Evolutionary conservation across 176 grass and related monocot species (phyloP), one percentile per base, ranked within the genome.

Genomic region (Aegilops sharonensis): DNA sequence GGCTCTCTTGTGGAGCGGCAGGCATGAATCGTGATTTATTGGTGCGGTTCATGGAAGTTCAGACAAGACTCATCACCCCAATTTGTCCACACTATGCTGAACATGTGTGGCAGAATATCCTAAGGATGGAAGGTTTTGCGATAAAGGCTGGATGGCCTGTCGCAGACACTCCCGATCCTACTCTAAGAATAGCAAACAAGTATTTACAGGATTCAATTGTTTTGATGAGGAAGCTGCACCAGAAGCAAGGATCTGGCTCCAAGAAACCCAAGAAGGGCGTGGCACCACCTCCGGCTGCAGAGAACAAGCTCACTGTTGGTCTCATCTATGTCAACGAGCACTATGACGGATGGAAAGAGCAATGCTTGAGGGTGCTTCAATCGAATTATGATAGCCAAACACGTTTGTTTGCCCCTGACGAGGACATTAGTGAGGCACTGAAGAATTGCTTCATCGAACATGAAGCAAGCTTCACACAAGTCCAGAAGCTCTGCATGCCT

Each of bases 401-500:
- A 18, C 8, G 79, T 40, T 88, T 71, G 0, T 97, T 97, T 17
- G 69, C 83, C n/a, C 87, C 89, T 30, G 89, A 93, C 6, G 78
- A 94, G 39, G 91, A 93, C 20, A 90, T 97, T 43, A 65, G 84
- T 2, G 85, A 86, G 43, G 86, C 90, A 5, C 54, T 94, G 30
- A 94, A 88, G 15, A 71, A 77, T 54, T 85, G 88, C 77, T 57
- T 75, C 43, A 72, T 91, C 3, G 86, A 82, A 9, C 84, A 81
- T 66, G 81, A 87, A 87, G 2, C 88, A 24, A 86, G 87, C 72
- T 91, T 91, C 45, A 97, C 94, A 64, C 90, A 92, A 61, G 81
- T 94, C 37, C 88, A 91, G 86, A 97, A 92, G 77, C 88, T 89
- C 5, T 97, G 94, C 88, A 94, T 91, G 92, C 92, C 92, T 50